phyloP scores from a whole-genome alignment of 2,329 filamentous ascomycete genomes.

The Trichophyton schoenleinii region DNA sequence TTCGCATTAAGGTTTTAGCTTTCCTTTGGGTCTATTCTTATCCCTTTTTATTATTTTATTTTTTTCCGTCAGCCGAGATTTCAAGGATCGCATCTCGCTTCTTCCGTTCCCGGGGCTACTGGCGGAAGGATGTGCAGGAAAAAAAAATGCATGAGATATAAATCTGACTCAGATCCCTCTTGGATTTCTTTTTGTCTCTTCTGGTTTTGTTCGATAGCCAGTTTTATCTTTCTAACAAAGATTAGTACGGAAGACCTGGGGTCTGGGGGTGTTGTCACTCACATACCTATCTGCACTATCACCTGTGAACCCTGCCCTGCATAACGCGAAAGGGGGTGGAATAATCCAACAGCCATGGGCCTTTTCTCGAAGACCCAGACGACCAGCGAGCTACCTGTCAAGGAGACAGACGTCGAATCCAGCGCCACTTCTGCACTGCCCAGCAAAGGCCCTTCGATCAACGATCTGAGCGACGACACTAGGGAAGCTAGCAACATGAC shows the following conservation, averaged over 20 bases:
- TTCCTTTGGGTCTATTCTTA: neutral
- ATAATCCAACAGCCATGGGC: neutral
- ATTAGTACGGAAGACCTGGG: neutral
- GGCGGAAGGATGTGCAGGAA: neutral
- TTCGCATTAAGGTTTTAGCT: neutral
- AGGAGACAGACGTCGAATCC: conserved; percentile 1
- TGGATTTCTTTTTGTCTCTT: neutral
- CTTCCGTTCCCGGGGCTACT: neutral
- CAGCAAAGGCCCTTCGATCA: conserved; percentile 5
- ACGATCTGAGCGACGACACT: neutral
- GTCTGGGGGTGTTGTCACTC: neutral
- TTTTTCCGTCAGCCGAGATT: neutral
- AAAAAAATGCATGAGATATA: neutral
- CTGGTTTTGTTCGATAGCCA: neutral
- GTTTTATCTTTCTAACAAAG: neutral
- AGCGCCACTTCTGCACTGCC: conserved; percentile 4
- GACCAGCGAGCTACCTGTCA: neutral
- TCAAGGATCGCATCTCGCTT: neutral
- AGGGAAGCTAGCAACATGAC: neutral
- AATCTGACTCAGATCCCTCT: neutral
- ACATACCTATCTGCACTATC: neutral
- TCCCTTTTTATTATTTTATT: neutral
- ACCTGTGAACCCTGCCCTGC: no score
- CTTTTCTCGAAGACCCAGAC: neutral
- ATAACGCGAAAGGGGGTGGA: neutral